These are phyloP conservation scores for Agastache rugosa DNA, from an alignment of 257 asterid species.

Conservation along the genomic window DNA sequence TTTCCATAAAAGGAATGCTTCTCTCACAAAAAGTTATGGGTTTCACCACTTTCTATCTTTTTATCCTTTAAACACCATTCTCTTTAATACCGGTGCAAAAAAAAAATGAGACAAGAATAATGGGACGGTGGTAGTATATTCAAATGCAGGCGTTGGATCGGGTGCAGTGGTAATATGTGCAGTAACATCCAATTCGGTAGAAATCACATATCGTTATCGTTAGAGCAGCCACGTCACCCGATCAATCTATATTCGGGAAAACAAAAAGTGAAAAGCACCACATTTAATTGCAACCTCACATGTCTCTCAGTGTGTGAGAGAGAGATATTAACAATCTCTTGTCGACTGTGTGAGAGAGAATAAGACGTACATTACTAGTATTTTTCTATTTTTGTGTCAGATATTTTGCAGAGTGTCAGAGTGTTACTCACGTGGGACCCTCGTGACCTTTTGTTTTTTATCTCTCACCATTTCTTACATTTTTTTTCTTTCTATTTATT, in stretches of 20 bases:
- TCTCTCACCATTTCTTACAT: no score
- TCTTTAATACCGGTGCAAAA: no score
- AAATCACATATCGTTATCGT: background rate
- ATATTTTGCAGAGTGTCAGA: slow-evolving; percentile 42
- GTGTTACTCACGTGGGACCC: slow-evolving; percentile 49
- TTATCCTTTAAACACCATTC: no score
- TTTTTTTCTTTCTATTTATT: background rate
- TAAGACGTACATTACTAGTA: background rate
- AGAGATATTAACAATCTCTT: background rate
- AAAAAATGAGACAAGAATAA: no score
- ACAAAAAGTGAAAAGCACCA: slow-evolving; percentile 15
- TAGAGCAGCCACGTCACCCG: slow-evolving; percentile 36
- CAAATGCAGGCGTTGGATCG: slow-evolving; percentile 20
- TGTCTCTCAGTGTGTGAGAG: slow-evolving; percentile 31
- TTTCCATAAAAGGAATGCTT: no score
- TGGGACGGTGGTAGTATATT: no score
- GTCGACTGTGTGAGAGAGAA: slow-evolving; percentile 37
- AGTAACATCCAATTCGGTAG: slow-evolving; percentile 28
- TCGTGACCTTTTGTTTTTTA: slow-evolving; percentile 36
- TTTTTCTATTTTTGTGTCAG: slow-evolving; percentile 26
- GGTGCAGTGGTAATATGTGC: slow-evolving; percentile 16
- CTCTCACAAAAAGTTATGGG: no score
- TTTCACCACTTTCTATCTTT: no score
- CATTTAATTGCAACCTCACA: slow-evolving; percentile 31
- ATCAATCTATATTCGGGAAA: slow-evolving; percentile 6